phyloP scores from a whole-genome alignment of 495 filamentous ascomycete genomes.

The Penicillium maclennaniae region DNA sequence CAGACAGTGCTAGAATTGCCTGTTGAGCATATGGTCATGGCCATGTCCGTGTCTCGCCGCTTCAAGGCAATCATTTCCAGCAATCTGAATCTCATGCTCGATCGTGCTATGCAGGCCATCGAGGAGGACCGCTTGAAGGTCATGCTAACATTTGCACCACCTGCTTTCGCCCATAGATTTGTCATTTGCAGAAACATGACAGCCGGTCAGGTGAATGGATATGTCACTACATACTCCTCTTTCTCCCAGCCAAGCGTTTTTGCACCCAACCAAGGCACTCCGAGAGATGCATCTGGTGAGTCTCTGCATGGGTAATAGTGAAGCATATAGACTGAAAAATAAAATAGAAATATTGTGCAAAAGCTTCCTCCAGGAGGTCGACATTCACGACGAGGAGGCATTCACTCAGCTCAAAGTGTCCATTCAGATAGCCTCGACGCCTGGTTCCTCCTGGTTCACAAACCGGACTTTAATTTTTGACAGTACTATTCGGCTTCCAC shows the following conservation, averaged over 20 bases:
- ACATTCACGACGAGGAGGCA: not conserved
- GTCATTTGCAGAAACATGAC: not conserved
- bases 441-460: not conserved
- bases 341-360: not conserved
- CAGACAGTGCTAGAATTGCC: not conserved
- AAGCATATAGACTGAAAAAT: not conserved
- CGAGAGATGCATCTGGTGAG: not conserved
- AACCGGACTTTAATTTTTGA: not conserved
- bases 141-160: not conserved
- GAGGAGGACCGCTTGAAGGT: not conserved
- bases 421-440: not conserved
- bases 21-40: not conserved
- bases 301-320: not conserved
- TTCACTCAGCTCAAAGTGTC: not conserved
- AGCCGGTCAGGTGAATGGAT: not conserved
- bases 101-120: not conserved
- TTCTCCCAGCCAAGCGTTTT: not conserved
- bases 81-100: not conserved
- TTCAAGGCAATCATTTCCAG: not conserved
- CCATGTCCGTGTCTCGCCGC: not conserved
- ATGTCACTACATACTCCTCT: not conserved
- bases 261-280: not conserved
- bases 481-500: not conserved
- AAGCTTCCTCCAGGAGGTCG: not conserved
- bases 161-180: not conserved